phyloP scores from a whole-genome alignment of 345 rosid genomes.

The Stellera chamaejasme region DNA sequence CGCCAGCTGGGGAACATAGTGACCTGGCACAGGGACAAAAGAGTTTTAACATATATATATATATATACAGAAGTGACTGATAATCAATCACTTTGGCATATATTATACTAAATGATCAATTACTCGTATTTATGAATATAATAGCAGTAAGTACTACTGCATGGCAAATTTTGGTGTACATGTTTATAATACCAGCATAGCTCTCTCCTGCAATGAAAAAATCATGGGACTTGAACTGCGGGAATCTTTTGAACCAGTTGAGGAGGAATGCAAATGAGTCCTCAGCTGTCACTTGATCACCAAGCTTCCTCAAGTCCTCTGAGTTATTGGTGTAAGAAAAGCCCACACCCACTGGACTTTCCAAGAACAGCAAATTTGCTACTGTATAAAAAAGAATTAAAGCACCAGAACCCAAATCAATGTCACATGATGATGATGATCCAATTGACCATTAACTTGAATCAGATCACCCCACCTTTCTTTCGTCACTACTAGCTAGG shows the following conservation, averaged over 20 bases:
- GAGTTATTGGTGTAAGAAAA: conserved; percentile 69
- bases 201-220: conserved; percentile 78
- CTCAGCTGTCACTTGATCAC: conserved; percentile 41
- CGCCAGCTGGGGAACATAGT: conserved; percentile 81
- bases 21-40: conserved; percentile 34
- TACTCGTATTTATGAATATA: no score
- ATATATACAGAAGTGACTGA: neutral
- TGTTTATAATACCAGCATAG: conserved; percentile 48
- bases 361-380: conserved; percentile 73
- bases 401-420: no score
- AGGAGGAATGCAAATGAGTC: conserved; percentile 54
- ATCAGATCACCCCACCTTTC: no score
- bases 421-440: neutral
- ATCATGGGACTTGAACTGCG: conserved; percentile 44
- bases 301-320: conserved; percentile 34
- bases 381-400: conserved; percentile 18
- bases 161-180: neutral
- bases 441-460: neutral
- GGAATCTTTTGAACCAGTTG: conserved; percentile 67
- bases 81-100: no score
- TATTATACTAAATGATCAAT: no score
- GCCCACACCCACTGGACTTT: conserved; percentile 82
- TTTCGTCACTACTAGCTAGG: no score
- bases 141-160: neutral
- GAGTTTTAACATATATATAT: neutral